Conservation (phyloP, 768 basidiomycete species). For the Favolaschia claudopus region DNA sequence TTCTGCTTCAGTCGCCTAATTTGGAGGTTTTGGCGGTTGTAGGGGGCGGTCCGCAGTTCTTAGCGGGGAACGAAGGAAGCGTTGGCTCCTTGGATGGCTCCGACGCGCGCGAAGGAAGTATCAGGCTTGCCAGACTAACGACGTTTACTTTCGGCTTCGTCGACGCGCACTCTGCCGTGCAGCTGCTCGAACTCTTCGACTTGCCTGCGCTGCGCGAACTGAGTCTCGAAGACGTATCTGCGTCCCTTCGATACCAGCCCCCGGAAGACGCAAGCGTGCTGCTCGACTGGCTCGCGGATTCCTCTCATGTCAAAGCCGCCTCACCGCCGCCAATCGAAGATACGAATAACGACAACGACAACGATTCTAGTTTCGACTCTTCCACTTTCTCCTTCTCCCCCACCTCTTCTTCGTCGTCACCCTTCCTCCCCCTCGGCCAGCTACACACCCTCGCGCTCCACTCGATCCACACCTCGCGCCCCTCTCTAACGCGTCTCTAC, state of each 20-base stretch:
- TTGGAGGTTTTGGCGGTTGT: constrained; percentile 55
- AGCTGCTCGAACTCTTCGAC: constrained; percentile 46
- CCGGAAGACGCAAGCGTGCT: constrained; percentile 45
- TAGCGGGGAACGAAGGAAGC: constrained; percentile 1
- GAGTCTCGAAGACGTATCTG: constrained; percentile 55
- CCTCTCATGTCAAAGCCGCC: neutral
- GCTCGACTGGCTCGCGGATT: constrained; percentile 40
- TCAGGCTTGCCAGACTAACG: constrained; percentile 39
- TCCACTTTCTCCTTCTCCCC: neutral
- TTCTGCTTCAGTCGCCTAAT: constrained; percentile 49
- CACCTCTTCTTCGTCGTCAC: constrained; percentile 9
- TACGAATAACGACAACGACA: no score
- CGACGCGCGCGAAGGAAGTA: constrained; percentile 13
- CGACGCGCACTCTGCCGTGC: constrained; percentile 46
- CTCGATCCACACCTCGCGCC: constrained; percentile 31
- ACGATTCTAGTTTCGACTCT: no score
- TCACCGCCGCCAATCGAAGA: neutral
- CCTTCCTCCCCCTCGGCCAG: constrained; percentile 32
- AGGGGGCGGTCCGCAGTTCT: constrained; percentile 59
- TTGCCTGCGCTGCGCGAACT: constrained; percentile 48
- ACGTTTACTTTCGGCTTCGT: constrained; percentile 52
- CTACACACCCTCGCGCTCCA: constrained; percentile 41
- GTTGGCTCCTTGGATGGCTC: neutral
- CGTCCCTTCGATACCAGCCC: constrained; percentile 41
- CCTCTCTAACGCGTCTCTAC: constrained; percentile 35